Evolutionary conservation across 371 early-diverging fungal genomes (phyloP).

Genomic region (Umbelopsis sp.): DNA sequence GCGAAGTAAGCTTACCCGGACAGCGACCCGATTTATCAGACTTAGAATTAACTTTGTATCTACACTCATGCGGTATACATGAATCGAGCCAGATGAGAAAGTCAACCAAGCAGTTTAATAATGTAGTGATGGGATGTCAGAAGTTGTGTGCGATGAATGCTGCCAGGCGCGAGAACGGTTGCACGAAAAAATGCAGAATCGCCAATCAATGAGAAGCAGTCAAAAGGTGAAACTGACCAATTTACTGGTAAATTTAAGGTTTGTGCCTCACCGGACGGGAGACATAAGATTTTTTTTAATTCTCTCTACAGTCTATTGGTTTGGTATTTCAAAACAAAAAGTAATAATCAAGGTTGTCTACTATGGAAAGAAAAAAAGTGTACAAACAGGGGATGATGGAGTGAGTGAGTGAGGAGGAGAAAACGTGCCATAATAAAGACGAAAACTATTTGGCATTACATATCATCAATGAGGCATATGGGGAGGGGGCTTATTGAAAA

Average conservation of each 20-base stretch:
- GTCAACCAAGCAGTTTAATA: conserved; percentile 9
- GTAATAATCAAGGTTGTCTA: conserved; percentile 7
- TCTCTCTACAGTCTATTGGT: background rate
- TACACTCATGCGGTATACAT: conserved; percentile 19
- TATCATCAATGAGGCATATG: conserved; percentile 7
- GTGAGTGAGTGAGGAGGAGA: background rate
- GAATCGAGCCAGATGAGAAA: conserved; percentile 14
- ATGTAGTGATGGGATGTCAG: conserved; percentile 4
- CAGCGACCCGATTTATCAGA: conserved; percentile 29
- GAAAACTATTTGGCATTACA: conserved; percentile 1
- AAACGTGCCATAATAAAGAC: background rate
- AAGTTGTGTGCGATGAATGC: background rate
- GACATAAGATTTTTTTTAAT: background rate
- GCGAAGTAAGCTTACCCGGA: conserved; percentile 23
- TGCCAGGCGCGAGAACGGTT: conserved; percentile 18
- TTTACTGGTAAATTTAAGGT: too few relatives aligned
- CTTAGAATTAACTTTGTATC: conserved; percentile 27
- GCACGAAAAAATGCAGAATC: conserved; percentile 16
- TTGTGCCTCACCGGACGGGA: too few relatives aligned
- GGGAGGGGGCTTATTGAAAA: background rate
- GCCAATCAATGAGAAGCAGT: conserved; percentile 16
- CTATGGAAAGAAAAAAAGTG: conserved; percentile 8
- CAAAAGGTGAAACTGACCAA: too few relatives aligned
- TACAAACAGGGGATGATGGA: conserved; percentile 3
- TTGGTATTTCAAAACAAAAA: conserved; percentile 2